These are phyloP conservation scores for Apiospora malaysiana DNA, from an alignment of 2,329 filamentous ascomycete genomes.

Conservation along the genomic window DNA sequence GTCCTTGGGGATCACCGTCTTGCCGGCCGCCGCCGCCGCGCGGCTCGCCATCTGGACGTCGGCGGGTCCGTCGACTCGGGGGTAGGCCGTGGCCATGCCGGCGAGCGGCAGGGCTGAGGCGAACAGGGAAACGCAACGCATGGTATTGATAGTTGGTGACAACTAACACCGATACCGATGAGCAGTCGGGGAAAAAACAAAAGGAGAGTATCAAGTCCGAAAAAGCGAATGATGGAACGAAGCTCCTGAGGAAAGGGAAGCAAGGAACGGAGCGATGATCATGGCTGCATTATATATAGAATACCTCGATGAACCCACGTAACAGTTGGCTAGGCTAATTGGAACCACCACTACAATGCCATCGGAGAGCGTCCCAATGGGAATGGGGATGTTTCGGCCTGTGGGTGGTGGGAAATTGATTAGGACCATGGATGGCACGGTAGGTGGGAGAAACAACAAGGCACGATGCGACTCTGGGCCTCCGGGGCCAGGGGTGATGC, in stretches of 20 bases:
- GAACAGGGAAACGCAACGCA: not conserved
- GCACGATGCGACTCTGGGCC: constrained; percentile 8
- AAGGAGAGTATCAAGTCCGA: not conserved
- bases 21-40: not conserved
- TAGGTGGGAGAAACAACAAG: not conserved
- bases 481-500: not conserved
- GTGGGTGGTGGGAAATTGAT: constrained; percentile 17
- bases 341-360: not conserved
- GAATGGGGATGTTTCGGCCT: not conserved
- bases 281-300: constrained; percentile 11
- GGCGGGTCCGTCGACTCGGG: not conserved
- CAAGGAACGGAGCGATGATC: not conserved
- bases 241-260: not conserved
- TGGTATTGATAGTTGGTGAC: not conserved
- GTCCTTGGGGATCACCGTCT: constrained; percentile 45
- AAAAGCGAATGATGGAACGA: not conserved
- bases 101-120: not conserved
- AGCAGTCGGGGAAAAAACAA: not conserved
- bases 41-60: not conserved
- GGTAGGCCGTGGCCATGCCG: not conserved
- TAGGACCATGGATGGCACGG: constrained; percentile 11
- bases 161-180: not conserved
- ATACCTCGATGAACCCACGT: not conserved
- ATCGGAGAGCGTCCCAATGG: not conserved
- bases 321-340: not conserved